Conservation (phyloP, 495 filamentous ascomycete genomes). For the Talaromyces borbonicus region DNA sequence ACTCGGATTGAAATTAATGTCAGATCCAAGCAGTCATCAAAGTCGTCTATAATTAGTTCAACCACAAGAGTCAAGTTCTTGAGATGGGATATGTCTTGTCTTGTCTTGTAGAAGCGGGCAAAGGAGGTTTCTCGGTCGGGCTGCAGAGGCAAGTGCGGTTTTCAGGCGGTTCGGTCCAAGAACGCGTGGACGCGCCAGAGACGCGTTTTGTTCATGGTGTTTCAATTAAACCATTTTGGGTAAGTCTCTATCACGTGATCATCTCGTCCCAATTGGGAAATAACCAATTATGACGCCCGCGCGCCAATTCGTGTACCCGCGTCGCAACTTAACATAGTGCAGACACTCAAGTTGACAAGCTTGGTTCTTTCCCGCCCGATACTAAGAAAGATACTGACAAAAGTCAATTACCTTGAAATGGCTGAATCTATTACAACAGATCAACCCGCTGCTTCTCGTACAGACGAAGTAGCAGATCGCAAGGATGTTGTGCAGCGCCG, state of each 20-base stretch:
- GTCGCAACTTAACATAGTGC: too few species aligned
- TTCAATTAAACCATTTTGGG: conserved; percentile 6
- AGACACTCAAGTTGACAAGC: too few species aligned
- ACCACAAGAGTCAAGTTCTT: too few species aligned
- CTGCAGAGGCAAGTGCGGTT: conserved; percentile 5
- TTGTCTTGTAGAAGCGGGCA: background rate
- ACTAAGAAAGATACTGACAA: background rate
- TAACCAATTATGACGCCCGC: background rate
- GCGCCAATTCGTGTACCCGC: background rate
- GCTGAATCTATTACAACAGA: background rate
- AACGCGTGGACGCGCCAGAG: background rate
- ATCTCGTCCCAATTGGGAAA: background rate
- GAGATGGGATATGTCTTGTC: too few species aligned
- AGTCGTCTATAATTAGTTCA: too few species aligned
- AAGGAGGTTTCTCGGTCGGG: conserved; percentile 1
- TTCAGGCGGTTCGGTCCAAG: background rate
- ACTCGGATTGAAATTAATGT: too few species aligned
- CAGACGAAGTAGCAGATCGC: conserved; percentile 7
- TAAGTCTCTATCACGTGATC: background rate
- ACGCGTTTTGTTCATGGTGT: background rate
- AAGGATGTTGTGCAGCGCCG: conserved; percentile 17
- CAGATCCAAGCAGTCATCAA: too few species aligned
- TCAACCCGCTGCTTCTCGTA: background rate
- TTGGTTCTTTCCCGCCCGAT: too few species aligned
- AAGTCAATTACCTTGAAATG: background rate